Evolutionary conservation across 148 eudicot genomes (phyloP).

Genomic region (Camellia granthamiana): DNA sequence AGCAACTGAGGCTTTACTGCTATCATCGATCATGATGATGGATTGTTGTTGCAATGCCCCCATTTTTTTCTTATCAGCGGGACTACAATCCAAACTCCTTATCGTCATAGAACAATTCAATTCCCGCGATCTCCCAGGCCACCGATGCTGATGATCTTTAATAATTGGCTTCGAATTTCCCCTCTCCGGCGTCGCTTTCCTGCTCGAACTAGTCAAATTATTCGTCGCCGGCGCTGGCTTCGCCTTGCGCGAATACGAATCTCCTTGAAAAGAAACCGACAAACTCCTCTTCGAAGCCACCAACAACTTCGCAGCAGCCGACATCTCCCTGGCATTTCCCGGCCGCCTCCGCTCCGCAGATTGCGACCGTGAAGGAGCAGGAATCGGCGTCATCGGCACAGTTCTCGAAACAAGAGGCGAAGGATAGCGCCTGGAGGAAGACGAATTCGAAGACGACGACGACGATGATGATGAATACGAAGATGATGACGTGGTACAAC

Average conservation of each 20-base stretch:
- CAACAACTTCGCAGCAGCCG: constrained; percentile 52
- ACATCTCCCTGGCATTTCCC: constrained; percentile 25
- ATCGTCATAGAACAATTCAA: constrained; percentile 29
- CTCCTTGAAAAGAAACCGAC: constrained; percentile 84
- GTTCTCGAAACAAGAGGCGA: constrained; percentile 47
- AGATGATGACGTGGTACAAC: constrained; percentile 33
- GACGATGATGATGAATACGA: constrained; percentile 39
- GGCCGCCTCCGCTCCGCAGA: constrained; percentile 70
- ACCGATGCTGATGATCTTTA: constrained; percentile 44
- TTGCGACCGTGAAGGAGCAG: constrained; percentile 34
- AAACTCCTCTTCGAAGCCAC: constrained; percentile 53
- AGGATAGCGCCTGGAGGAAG: constrained; percentile 27
- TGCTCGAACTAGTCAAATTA: constrained; percentile 22
- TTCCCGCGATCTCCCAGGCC: constrained; percentile 65
- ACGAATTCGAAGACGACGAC: constrained; percentile 30
- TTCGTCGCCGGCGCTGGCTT: constrained; percentile 38
- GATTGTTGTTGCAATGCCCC: constrained; percentile 37
- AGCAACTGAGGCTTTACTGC: constrained; percentile 15
- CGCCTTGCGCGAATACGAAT: constrained; percentile 43
- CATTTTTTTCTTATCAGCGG: too few species aligned
- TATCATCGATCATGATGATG: constrained; percentile 26
- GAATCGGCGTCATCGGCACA: constrained; percentile 22
- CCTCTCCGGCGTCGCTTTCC: constrained; percentile 32
- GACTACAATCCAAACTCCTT: too few species aligned
- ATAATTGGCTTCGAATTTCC: constrained; percentile 34